Percentiles rank a stretch among this genome's conserved stretches.
Conservation (phyloP, 2,329 filamentous ascomycete genomes). For the Aspergillus phoenicis region DNA sequence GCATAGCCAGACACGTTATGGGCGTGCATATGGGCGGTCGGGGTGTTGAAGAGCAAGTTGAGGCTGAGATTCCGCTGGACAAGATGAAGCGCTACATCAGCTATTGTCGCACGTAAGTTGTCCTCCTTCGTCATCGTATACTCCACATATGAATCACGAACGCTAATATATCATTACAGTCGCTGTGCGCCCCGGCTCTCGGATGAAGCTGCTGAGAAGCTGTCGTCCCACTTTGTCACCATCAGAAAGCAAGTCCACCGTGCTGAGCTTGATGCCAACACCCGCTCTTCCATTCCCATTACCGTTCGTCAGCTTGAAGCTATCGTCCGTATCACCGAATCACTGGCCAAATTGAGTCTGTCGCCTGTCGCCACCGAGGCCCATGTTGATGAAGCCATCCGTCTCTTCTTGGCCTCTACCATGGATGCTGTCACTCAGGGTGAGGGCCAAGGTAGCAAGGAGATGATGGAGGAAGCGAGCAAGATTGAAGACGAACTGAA, state of each 20-base stretch:
- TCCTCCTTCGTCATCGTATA: not conserved
- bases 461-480: constrained; percentile 85
- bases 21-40: constrained; percentile 92
- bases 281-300: constrained; percentile 91
- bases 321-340: constrained; percentile 95
- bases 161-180: constrained; percentile 46
- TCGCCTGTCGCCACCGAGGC: constrained; percentile 83
- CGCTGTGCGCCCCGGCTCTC: constrained; percentile 91
- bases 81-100: constrained; percentile 98
- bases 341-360: constrained; percentile 86
- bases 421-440: constrained; percentile 98
- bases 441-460: constrained; percentile 77
- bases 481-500: constrained; percentile 88
- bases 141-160: not conserved
- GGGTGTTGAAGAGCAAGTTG: constrained; percentile 76
- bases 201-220: constrained; percentile 87
- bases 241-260: constrained; percentile 93
- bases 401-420: constrained; percentile 91
- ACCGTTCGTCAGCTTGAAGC: constrained; percentile 96
- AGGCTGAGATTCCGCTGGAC: constrained; percentile 88
- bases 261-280: constrained; percentile 84
- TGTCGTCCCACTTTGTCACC: constrained; percentile 95
- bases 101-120: constrained; percentile 86
- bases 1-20: constrained; percentile 96
- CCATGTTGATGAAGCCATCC: constrained; percentile 96